These are phyloP conservation scores for Mangifera indica DNA, from an alignment of 345 rosid genomes.

Conservation along the genomic window DNA sequence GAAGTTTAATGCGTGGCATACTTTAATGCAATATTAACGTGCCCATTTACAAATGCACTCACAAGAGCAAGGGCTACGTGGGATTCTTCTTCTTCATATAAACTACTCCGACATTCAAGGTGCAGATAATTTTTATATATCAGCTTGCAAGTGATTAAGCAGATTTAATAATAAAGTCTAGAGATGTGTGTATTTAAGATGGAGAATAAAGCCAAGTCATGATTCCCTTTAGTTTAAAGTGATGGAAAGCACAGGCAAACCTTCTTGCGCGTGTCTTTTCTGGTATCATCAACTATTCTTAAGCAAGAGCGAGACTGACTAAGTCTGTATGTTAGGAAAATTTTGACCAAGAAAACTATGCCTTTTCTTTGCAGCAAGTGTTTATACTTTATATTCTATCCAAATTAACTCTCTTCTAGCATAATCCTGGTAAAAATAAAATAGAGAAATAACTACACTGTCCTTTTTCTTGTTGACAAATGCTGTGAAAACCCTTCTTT, in stretches of 20 bases:
- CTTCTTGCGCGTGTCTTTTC: constrained; percentile 29
- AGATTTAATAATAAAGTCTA: constrained; percentile 26
- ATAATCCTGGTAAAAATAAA: background rate
- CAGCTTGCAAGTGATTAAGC: constrained; percentile 9
- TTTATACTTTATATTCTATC: background rate
- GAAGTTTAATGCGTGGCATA: background rate
- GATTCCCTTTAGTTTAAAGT: constrained; percentile 40
- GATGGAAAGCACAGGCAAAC: constrained; percentile 42
- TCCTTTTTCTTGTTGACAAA: background rate
- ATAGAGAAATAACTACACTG: background rate
- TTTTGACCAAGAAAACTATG: background rate
- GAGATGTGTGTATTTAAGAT: constrained; percentile 12
- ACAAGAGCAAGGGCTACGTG: background rate
- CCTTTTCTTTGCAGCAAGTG: background rate
- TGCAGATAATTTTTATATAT: background rate
- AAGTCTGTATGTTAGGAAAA: background rate
- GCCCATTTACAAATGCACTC: background rate
- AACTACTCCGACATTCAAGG: constrained; percentile 28
- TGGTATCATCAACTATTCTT: constrained; percentile 11
- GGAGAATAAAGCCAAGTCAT: constrained; percentile 38
- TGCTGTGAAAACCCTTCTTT: background rate
- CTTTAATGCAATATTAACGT: background rate
- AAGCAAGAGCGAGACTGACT: constrained; percentile 5
- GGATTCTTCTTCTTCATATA: too few species aligned
- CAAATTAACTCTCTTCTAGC: background rate